Evolutionary conservation across 352 stramenopile species (phyloP).

Genomic region (Pythium insidiosum): DNA sequence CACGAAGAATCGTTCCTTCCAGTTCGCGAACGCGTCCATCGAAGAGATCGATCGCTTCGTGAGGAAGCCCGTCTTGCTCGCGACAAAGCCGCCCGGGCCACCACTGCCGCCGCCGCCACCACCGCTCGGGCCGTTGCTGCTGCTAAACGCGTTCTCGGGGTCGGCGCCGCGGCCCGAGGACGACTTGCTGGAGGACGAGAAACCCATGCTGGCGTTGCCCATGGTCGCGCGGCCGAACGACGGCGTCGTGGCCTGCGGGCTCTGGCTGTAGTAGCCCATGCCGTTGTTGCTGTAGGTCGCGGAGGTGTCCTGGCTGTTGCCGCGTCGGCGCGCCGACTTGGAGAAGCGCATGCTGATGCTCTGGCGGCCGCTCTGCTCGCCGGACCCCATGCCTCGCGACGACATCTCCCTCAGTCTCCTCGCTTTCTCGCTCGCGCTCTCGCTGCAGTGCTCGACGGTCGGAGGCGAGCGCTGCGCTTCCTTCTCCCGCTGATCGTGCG

Average conservation of each 20-base stretch:
- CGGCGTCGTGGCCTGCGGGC: constrained; percentile 31
- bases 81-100: constrained; percentile 38
- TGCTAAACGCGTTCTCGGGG: constrained; percentile 25
- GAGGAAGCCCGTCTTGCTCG: constrained; percentile 79
- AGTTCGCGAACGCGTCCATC: constrained; percentile 85
- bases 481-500: too few relatives aligned
- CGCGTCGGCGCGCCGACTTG: constrained; percentile 48
- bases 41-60: constrained; percentile 83
- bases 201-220: constrained; percentile 20
- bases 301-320: constrained; percentile 57
- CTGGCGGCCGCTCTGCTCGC: constrained; percentile 5
- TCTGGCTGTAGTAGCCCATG: constrained; percentile 23
- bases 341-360: constrained; percentile 62
- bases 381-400: too few relatives aligned
- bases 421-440: too few relatives aligned
- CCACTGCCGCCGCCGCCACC: constrained; percentile 12
- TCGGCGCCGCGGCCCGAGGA: constrained; percentile 9
- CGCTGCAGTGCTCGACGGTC: too few relatives aligned
- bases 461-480: too few relatives aligned
- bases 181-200: constrained; percentile 11
- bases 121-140: constrained; percentile 13
- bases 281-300: constrained; percentile 16
- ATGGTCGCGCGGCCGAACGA: constrained; percentile 50
- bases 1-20: constrained; percentile 86
- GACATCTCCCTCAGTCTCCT: too few relatives aligned